A percentile compares a stretch with the other conserved stretches of the same genome.
Evolutionary conservation across 202 grass and related monocot genomes (phyloP).

Genomic region (Zoysia matrella): DNA sequence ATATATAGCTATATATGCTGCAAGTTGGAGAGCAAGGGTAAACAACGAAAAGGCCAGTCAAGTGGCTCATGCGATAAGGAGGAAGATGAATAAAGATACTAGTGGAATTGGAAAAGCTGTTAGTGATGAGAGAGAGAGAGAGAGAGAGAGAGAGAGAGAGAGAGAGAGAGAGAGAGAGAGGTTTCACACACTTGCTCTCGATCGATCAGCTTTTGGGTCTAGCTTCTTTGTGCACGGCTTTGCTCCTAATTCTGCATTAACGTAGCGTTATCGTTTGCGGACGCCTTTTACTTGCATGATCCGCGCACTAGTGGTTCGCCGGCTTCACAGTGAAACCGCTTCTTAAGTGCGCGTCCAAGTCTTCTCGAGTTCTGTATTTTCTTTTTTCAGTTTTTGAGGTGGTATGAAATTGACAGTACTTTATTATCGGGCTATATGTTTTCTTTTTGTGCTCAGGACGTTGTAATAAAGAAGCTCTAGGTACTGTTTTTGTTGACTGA

Average conservation of each 20-base stretch:
- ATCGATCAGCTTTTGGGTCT: not conserved
- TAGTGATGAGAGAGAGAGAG: slow-evolving; percentile 50
- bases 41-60: not conserved
- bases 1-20: not conserved
- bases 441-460: no score
- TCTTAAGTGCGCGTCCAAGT: no score
- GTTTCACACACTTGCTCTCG: not conserved
- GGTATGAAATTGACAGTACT: no score
- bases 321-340: not conserved
- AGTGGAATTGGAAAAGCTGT: not conserved
- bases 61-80: slow-evolving; percentile 20
- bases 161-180: slow-evolving; percentile 28
- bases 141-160: slow-evolving; percentile 41
- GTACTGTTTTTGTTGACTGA: no score
- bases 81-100: no score
- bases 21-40: slow-evolving; percentile 22
- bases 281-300: slow-evolving; percentile 29
- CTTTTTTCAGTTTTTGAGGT: no score
- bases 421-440: no score
- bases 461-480: no score
- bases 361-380: no score
- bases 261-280: slow-evolving; percentile 62
- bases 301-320: slow-evolving; percentile 24
- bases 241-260: slow-evolving; percentile 57
- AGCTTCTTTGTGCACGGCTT: not conserved